Conservation (phyloP, 2,329 filamentous ascomycete species). For the Fusarium papillatum region DNA sequence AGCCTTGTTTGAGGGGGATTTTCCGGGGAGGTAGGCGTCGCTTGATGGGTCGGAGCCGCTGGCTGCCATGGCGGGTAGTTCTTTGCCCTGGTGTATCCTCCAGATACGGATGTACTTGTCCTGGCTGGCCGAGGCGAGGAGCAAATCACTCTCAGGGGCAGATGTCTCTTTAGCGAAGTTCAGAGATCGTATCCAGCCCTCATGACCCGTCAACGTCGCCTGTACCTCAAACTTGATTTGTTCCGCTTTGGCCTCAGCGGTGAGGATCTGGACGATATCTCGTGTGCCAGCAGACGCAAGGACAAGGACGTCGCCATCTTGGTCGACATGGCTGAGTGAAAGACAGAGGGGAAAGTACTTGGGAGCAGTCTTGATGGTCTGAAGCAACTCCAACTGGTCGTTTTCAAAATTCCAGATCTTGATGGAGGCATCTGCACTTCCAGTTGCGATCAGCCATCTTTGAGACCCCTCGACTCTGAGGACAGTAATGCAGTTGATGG, state of each 20-base stretch:
- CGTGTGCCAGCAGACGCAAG: conserved; percentile 91
- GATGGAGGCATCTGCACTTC: conserved; percentile 82
- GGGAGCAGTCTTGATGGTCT: conserved; percentile 80
- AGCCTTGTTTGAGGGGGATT: conserved; percentile 89
- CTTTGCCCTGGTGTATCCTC: conserved; percentile 82
- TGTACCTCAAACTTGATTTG: conserved; percentile 74
- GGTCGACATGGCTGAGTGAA: conserved; percentile 74
- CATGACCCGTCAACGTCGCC: conserved; percentile 88
- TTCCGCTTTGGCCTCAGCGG: conserved; percentile 60
- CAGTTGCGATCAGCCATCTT: conserved; percentile 76
- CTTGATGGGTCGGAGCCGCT: conserved; percentile 68
- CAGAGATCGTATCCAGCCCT: conserved; percentile 93
- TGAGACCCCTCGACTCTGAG: conserved; percentile 48
- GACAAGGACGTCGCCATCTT: conserved; percentile 66
- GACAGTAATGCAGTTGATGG: conserved; percentile 78
- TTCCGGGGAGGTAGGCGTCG: conserved; percentile 73
- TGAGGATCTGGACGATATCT: conserved; percentile 85
- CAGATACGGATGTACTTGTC: conserved; percentile 98
- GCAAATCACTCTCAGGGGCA: conserved; percentile 71
- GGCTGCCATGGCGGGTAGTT: conserved; percentile 69
- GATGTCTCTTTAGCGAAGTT: conserved; percentile 78
- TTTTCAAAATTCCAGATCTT: conserved; percentile 76
- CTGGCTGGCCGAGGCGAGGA: conserved; percentile 94
- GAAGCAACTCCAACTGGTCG: conserved; percentile 66
- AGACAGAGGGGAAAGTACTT: conserved; percentile 87